Conservation (phyloP, 345 rosid species). For the Alliaria petiolata region DNA sequence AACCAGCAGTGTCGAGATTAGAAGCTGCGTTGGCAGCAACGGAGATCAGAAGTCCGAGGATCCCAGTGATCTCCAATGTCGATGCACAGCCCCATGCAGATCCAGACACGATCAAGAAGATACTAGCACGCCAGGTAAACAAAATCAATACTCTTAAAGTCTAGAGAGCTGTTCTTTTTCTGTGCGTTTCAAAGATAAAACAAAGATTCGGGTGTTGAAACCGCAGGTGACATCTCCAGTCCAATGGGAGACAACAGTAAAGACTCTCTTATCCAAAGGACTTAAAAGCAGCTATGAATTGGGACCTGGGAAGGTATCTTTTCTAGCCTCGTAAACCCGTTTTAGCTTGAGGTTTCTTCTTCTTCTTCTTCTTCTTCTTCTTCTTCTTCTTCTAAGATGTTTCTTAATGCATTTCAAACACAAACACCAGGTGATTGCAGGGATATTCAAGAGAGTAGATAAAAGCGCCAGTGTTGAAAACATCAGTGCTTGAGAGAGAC, state of each 20-base stretch:
- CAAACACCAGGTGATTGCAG: constrained; percentile 78
- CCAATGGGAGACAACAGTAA: constrained; percentile 96
- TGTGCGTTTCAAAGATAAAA: background rate
- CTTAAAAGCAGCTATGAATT: constrained; percentile 77
- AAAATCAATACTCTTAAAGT: background rate
- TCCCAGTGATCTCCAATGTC: constrained; percentile 94
- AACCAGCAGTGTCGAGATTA: constrained; percentile 95
- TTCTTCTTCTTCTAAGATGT: background rate
- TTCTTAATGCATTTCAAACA: constrained; percentile 5
- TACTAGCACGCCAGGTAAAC: constrained; percentile 73
- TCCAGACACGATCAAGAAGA: constrained; percentile 84
- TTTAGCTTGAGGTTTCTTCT: background rate
- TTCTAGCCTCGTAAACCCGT: background rate
- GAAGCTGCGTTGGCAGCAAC: constrained; percentile 83
- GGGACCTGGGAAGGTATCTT: constrained; percentile 93
- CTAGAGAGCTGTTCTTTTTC: background rate
- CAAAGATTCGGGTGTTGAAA: background rate
- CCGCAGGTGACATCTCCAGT: constrained; percentile 97
- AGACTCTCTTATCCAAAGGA: constrained; percentile 69
- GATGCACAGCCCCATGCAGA: constrained; percentile 95
- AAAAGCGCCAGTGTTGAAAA: constrained; percentile 67
- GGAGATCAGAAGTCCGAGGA: constrained; percentile 69
- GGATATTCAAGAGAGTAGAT: constrained; percentile 91
- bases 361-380: no score
- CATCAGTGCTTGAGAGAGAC: constrained; percentile 52